Evolutionary conservation across 805 yeast genomes (phyloP).

Genomic region (Hemisphaericaspora nanyangensis): DNA sequence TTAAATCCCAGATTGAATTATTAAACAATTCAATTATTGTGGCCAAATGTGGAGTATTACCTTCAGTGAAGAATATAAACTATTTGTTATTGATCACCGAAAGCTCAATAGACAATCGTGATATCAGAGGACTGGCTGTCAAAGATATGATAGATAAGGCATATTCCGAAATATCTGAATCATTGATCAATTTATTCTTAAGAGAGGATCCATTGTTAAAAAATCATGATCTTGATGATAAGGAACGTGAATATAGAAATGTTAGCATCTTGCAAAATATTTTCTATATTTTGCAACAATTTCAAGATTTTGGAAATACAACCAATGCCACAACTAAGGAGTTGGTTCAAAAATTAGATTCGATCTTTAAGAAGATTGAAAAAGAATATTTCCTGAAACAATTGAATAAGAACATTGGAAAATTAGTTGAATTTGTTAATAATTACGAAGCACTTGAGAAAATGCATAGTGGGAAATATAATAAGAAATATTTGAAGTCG

Average conservation of each 20-base stretch:
- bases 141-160: conserved; percentile 24
- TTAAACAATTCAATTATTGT: conserved; percentile 32
- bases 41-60: conserved; percentile 34
- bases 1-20: conserved; percentile 49
- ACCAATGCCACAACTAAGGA: conserved; percentile 19
- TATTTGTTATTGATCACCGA: conserved; percentile 32
- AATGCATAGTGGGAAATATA: conserved; percentile 55
- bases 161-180: conserved; percentile 29
- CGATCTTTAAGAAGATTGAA: conserved; percentile 26
- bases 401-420: conserved; percentile 55
- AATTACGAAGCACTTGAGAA: conserved; percentile 54
- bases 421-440: conserved; percentile 59
- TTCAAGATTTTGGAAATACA: conserved; percentile 16
- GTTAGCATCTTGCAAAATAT: conserved; percentile 39
- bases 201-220: conserved; percentile 43
- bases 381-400: conserved; percentile 30
- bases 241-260: conserved; percentile 38
- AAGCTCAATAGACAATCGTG: conserved; percentile 25
- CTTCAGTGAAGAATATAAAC: conserved; percentile 30
- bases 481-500: conserved; percentile 53
- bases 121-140: conserved; percentile 16
- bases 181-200: conserved; percentile 30
- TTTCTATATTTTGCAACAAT: conserved; percentile 31
- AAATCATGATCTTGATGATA: conserved; percentile 41
- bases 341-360: conserved; percentile 21